Conservation (phyloP, 2,329 filamentous ascomycete species). For the Aureobasidium sp. region DNA sequence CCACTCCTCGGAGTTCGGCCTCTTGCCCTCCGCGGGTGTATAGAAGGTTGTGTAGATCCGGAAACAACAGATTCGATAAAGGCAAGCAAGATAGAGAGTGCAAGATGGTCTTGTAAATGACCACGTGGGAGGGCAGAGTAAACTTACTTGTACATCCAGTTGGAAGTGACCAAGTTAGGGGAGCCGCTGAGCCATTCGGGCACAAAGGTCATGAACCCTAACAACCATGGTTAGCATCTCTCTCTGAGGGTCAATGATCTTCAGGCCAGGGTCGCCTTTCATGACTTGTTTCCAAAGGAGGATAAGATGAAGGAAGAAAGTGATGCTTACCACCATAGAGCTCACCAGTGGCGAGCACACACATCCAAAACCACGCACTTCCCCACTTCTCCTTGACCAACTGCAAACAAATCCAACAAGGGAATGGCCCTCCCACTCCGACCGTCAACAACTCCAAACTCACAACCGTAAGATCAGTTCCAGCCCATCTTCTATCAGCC, state of each 20-base stretch:
- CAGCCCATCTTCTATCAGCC: conserved; percentile 53
- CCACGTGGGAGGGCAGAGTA: too few species aligned
- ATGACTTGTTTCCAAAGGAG: too few species aligned
- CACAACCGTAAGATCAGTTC: conserved; percentile 49
- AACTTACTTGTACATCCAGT: conserved; percentile 49
- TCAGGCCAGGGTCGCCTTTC: too few species aligned
- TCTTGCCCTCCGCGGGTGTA: background rate
- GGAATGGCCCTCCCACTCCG: conserved; percentile 48
- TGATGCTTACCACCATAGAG: conserved; percentile 46
- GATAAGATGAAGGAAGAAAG: background rate
- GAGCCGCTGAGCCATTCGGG: conserved; percentile 56
- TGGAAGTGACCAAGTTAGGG: conserved; percentile 47
- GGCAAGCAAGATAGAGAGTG: too few species aligned
- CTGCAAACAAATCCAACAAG: conserved; percentile 47
- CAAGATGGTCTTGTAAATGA: too few species aligned
- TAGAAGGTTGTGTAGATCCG: background rate
- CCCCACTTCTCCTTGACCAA: conserved; percentile 25
- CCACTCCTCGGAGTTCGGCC: background rate
- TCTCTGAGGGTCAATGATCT: too few species aligned
- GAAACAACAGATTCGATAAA: too few species aligned
- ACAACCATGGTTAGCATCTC: background rate
- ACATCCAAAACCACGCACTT: conserved; percentile 48
- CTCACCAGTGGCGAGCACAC: conserved; percentile 52
- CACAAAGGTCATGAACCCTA: conserved; percentile 55
- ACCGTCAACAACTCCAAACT: conserved; percentile 54